These are phyloP conservation scores for Dipteronia dyeriana DNA, from an alignment of 345 rosid species.

Conservation along the genomic window DNA sequence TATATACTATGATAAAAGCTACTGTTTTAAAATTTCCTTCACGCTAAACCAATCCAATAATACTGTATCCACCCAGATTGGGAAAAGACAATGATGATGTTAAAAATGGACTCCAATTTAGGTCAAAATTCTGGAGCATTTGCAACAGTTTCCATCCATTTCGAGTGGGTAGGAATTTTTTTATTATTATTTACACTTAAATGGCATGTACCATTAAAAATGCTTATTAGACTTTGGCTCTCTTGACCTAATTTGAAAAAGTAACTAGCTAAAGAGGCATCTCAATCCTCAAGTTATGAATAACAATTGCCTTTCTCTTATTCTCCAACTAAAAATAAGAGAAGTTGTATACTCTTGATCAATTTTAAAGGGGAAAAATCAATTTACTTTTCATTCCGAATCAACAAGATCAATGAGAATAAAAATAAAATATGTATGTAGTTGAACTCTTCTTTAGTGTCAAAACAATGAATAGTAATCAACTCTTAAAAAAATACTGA, in stretches of 20 bases:
- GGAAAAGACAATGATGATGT: conserved; percentile 15
- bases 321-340: background rate
- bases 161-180: background rate
- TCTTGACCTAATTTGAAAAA: background rate
- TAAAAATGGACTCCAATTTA: conserved; percentile 1
- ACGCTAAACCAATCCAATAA: conserved; percentile 16
- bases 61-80: conserved; percentile 4
- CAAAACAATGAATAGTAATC: too few relatives aligned
- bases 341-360: too few relatives aligned
- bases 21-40: conserved; percentile 1
- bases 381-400: too few relatives aligned
- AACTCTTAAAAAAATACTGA: too few relatives aligned
- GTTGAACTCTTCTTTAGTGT: background rate
- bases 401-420: background rate
- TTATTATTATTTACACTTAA: background rate
- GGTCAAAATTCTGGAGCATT: conserved; percentile 5
- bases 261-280: background rate
- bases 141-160: background rate
- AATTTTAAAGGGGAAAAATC: too few relatives aligned
- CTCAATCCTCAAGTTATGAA: background rate
- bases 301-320: background rate
- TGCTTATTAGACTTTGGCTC: background rate
- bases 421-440: too few relatives aligned
- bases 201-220: background rate
- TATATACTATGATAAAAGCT: background rate